A percentile compares a stretch with the other conserved stretches of the same genome.
These are phyloP conservation scores for Nelumbo lutea DNA, from an alignment of 164 flowering plant genomes.

Conservation along the genomic window DNA sequence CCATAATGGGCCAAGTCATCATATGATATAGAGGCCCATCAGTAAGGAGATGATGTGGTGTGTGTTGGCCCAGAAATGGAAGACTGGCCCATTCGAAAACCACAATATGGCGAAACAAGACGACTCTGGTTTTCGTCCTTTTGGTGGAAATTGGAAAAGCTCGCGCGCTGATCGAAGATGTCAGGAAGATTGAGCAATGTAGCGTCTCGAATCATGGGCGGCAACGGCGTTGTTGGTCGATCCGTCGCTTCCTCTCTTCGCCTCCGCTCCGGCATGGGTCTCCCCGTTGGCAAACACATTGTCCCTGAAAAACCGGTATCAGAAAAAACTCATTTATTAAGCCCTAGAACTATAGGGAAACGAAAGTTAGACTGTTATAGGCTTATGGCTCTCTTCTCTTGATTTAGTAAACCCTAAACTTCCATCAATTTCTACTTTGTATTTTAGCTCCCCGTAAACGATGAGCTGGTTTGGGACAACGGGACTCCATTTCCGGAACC, in stretches of 20 bases:
- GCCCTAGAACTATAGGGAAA: too few relatives aligned
- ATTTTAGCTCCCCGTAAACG: slow-evolving; percentile 68
- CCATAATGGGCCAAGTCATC: too few relatives aligned
- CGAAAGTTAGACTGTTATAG: slow-evolving; percentile 3
- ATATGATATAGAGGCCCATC: too few relatives aligned
- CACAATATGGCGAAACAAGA: too few relatives aligned
- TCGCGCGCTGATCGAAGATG: slow-evolving; percentile 32
- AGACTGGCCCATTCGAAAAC: too few relatives aligned
- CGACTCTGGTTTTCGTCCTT: neutral
- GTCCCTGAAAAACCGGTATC: slow-evolving; percentile 88
- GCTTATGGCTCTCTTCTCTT: neutral
- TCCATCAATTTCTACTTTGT: neutral
- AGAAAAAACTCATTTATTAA: neutral
- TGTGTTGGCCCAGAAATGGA: too few relatives aligned
- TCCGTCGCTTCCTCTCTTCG: slow-evolving; percentile 78
- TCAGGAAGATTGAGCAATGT: slow-evolving; percentile 75
- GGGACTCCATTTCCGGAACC: slow-evolving; percentile 90
- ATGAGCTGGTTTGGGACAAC: slow-evolving; percentile 91
- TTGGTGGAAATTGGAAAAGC: neutral
- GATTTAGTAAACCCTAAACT: neutral
- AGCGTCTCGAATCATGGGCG: slow-evolving; percentile 77
- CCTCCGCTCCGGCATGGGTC: slow-evolving; percentile 92
- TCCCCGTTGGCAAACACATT: slow-evolving; percentile 91
- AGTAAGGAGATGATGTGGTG: too few relatives aligned
- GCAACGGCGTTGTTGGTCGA: slow-evolving; percentile 66